Base-by-base conservation (phyloP, 2,329 filamentous ascomycete genomes). In the Coniochaeta ligniaria region DNA sequence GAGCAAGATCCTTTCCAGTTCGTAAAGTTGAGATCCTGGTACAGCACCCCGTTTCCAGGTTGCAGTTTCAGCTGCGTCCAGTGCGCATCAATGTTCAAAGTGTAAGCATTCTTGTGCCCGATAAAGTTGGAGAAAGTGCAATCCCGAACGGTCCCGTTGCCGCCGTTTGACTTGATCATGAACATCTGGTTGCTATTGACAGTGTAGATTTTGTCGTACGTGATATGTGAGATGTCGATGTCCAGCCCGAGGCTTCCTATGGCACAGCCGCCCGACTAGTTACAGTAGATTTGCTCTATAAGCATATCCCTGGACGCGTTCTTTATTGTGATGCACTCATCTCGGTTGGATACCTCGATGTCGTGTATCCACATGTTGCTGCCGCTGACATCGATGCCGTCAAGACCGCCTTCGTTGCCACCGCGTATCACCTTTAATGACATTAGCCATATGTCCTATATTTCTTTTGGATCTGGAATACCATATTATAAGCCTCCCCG, bases 131-230 rank as follows among this genome's bases (percentile, higher is more conserved):
- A 78, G 45, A 86, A 76, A 1, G 76, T 66, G 16, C 76, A 72
- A 64, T 85, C 78, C 47, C 75, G 75, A 5, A 86, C 77, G 2
- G 72, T 76, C 24, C 83, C 84, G 60, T 69, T 76, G 41, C 84
- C 84, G 47, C 84, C 84, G 65, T 84, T 82, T 59, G 78, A 80
- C 71, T 86, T 87, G 74, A 86, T 79, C 81, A 84, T 83, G 71
- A 80, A 79, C 83, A 86, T 85, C 67, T 86, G 81, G 74, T 86
- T 86, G 11, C 79, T 80, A n/a, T 76, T 73, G 72, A 76, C 78
- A 33, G 83, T 85, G 73, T 86, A 86, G 63, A 86, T 68, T 67
- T 85, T 83, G 65, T 74, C 73, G 73, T 85, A 86, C 31, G 73
- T 69, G 61, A 86, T 75, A 62, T 82, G 72, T 43, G 77, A 78